Evolutionary conservation across 169 alveolate species (phyloP), one percentile per base, ranked within the genome.

Genomic region (Eimeria brunetti): DNA sequence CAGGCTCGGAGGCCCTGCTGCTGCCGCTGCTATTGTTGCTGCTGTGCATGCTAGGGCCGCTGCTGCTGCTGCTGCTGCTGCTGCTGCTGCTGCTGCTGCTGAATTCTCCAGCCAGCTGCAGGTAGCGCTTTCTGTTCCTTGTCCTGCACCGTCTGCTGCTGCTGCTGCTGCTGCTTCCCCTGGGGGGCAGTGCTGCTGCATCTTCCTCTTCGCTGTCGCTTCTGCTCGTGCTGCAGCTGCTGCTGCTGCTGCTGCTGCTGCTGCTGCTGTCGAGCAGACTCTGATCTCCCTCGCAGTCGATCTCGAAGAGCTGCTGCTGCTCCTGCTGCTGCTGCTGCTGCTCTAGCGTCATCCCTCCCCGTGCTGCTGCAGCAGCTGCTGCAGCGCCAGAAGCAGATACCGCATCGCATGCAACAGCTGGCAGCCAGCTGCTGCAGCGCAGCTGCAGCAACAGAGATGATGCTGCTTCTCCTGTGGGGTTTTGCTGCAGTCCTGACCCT

Each of bases 391-490:
- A 27, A 44, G 27, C 71, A 84, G 91, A 33, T n/a, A 80, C 6
- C 49, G 89, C 89, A 58, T 84, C 91, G 44, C 91, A 84, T 16
- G 91, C 91, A 44, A 84, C 91, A 14, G 91, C 91, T 58, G 91
- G 91, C 49, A 84, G 91, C 91, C 91, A 84, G 38, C 78, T 36
- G 20, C 91, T 84, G 91, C 91, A 56, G 53, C 91, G 91, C 91
- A 84, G 91, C 71, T 84, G 91, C 91, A 84, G 12, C 4, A 84
- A 58, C 58, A 84, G 53, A 11, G 91, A 84, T 16, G 91, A 84
- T 14, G 76, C 78, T 36, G 78, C 91, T 8, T 41, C 53, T 33
- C 91, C 91, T 53, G 22, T 51, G 30, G 53, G 22, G 36, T 2
- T 30, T 38, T 46, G 49, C 69, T 5, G 89, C 75, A 78, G 85